Percentiles rank a stretch among this genome's conserved stretches.
Evolutionary conservation across 345 rosid species (phyloP).

Genomic region (Salix caprea): DNA sequence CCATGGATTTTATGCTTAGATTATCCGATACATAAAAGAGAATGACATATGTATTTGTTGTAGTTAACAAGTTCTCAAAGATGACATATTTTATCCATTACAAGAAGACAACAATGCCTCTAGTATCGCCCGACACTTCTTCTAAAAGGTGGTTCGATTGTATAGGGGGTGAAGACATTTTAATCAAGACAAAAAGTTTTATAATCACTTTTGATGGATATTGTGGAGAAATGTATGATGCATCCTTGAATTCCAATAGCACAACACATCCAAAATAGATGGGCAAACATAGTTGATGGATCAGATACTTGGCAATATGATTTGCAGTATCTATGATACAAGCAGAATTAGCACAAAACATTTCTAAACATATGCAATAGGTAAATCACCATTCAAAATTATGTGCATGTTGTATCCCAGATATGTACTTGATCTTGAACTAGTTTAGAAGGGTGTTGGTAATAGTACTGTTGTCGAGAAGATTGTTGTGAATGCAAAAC

Average conservation of each 20-base stretch:
- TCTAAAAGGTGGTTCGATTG: no score
- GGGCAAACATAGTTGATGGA: background rate
- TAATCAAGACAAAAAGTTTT: no score
- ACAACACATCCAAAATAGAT: background rate
- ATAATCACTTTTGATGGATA: no score
- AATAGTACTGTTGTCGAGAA: no score
- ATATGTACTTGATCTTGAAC: background rate
- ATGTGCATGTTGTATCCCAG: background rate
- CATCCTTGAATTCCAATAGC: background rate
- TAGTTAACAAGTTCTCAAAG: background rate
- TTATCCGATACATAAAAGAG: background rate
- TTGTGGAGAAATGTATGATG: background rate
- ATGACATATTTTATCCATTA: background rate
- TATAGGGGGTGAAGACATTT: no score
- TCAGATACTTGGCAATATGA: background rate
- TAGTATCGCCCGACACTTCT: no score
- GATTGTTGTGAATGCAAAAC: no score
- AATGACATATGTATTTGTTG: background rate
- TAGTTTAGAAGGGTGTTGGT: no score
- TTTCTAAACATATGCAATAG: background rate
- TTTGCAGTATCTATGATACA: background rate
- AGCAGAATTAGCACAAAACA: no score
- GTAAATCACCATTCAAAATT: background rate
- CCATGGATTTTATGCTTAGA: background rate
- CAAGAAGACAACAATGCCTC: no score